Percentiles rank a stretch among this genome's conserved stretches.
Evolutionary conservation across 2,329 filamentous ascomycete genomes (phyloP).

Genomic region (Arthrinium puccinioides): DNA sequence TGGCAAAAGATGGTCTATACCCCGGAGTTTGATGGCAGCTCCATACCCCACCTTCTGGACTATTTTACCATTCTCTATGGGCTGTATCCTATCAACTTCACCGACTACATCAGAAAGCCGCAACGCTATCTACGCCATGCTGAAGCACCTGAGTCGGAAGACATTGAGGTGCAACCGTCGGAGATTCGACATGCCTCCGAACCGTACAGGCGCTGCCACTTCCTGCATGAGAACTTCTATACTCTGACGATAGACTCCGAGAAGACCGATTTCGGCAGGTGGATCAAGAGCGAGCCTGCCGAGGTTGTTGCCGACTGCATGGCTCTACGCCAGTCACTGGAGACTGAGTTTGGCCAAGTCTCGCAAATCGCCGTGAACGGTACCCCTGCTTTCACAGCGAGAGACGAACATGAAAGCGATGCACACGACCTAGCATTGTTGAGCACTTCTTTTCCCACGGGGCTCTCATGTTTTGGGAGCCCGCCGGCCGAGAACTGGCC

Average conservation of each 20-base stretch:
- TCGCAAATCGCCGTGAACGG: slow-evolving; percentile 14
- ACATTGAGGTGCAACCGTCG: slow-evolving; percentile 70
- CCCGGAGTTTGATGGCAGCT: slow-evolving; percentile 53
- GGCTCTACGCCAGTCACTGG: slow-evolving; percentile 45
- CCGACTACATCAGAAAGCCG: slow-evolving; percentile 79
- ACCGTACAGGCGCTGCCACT: slow-evolving; percentile 62
- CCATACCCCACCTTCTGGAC: slow-evolving; percentile 60
- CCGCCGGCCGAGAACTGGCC: slow-evolving; percentile 40
- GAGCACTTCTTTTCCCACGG: slow-evolving; percentile 24
- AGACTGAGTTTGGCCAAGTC: slow-evolving; percentile 11
- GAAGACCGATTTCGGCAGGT: slow-evolving; percentile 66
- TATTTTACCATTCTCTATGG: slow-evolving; percentile 82
- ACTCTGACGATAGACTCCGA: slow-evolving; percentile 73
- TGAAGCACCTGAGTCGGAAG: slow-evolving; percentile 61
- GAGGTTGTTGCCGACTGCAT: slow-evolving; percentile 78
- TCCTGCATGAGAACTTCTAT: slow-evolving; percentile 81
- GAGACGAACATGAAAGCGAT: slow-evolving; percentile 24
- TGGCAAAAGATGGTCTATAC: slow-evolving; percentile 63
- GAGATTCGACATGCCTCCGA: slow-evolving; percentile 73
- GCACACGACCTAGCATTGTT: slow-evolving; percentile 31
- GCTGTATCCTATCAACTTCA: slow-evolving; percentile 77
- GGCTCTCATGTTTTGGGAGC: slow-evolving; percentile 13
- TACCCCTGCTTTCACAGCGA: slow-evolving; percentile 13
- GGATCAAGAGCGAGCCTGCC: slow-evolving; percentile 71
- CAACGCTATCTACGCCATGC: slow-evolving; percentile 70